Base-by-base conservation (phyloP, 1,284 basidiomycete genomes). In the Mycosarcoma maydis region DNA sequence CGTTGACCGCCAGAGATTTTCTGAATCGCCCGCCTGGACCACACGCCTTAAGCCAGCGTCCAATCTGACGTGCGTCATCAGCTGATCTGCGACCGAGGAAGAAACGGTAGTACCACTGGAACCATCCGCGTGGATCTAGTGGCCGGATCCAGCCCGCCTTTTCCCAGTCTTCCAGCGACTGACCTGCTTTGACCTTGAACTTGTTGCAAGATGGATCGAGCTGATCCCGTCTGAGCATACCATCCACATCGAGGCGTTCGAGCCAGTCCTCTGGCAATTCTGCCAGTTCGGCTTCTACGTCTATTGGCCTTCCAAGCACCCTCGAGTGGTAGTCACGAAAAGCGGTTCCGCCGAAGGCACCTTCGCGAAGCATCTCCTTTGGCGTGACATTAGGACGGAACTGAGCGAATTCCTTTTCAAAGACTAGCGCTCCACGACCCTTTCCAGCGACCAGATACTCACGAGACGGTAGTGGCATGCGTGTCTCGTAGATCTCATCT, bases 381-480 rank as follows among this genome's bases (percentile, higher is more conserved):
- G 84, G 84, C 2, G 84, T 84, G 19, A 85, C 48, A 62, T 85
- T 85, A 9, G 84, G 84, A 29, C 75, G 81, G 62, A 85, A 85
- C 26, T 67, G 60, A 2, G 57, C 48, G 27, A 78, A 84, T 20
- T 80, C 65, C 1, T 82, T 76, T 41, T 84, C 81, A 57, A 85
- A 85, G 0, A 81, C 20, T 34, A 85, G 44, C 6, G 71, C 77
- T 11, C 83, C 83, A 48, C 80, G 75, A 11, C 64, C 62, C 24
- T 50, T 55, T 16, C 67, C 65, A 6, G 32, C 22, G 8, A 19
- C 24, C 6, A 61, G 24, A 17, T 40, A 30, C 23, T 62, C 44
- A 3, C 66, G 52, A 11, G 37, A 49, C 5, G 71, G 73, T 29
- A 67, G 34, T 16, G 59, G 57, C 53, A 55, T 56, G 5, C 26